Evolutionary conservation across 208 protist species (phyloP), one percentile per base, ranked within the genome.

Genomic region (Endotrypanum monterogeii): DNA sequence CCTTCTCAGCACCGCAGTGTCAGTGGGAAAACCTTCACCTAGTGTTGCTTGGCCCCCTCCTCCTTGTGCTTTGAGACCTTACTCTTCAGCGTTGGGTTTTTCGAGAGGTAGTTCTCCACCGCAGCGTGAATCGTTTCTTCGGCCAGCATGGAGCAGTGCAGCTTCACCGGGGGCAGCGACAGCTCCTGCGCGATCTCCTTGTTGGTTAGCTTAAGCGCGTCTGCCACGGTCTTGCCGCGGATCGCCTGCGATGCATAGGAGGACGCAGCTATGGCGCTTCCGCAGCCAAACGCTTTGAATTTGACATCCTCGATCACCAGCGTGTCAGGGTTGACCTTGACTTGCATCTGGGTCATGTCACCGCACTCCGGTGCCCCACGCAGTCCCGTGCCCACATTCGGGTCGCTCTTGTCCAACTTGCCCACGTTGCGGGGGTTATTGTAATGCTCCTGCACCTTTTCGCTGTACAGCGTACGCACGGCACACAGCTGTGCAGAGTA

Each of bases 281-380:
- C 99, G 84, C 99, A 99, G 60, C 99, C 99, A 85, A 99, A 99
- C 1, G 99, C 99, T 87, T 99, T 99, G 80, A 99, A 99, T 74
- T 94, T 94, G 23, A 98, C 98, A 79, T 99, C 96, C 41, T 93
- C 89, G 66, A 99, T 98, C 28, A 94, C 77, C 32, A 93, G 82
- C 16, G 90, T 94, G 41, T 98, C 88, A 14, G 94, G 91, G 76
- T 98, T 97, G 14, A 98, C 88, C 80, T 98, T 97, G 23, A 99
- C 88, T 83, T 99, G 98, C 77, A 99, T 96, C 84, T 99, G 98
- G 79, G 99, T 99, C 75, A 99, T 98, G 83, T 99, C 99, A 44
- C 99, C 99, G 83, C 99, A 99, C 61, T 99, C 98, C 30, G 99
- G 98, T 23, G 98, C 98, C 57, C 99, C 99, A 44, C 99, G 98